Evolutionary conservation across 2,329 filamentous ascomycete species (phyloP), one percentile per base, ranked within the genome.

Genomic region (Ambrosiella beaveri): DNA sequence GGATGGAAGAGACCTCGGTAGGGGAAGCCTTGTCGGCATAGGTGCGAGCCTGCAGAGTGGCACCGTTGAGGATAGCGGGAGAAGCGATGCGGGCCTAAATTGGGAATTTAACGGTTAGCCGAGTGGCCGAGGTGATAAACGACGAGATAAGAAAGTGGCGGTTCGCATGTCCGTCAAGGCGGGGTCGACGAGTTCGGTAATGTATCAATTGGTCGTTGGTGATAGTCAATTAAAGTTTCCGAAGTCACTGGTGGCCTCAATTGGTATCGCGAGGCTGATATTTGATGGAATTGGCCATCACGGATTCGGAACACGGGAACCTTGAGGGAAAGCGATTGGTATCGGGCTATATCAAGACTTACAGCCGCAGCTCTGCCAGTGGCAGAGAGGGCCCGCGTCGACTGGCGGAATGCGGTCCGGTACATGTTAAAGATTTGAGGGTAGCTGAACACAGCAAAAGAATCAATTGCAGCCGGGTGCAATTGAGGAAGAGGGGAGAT

Each of bases 1-100:
- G 87, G 75, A 98, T 97, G 68, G 91, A 96, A 67, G 93, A 97
- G 69, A 97, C 91, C 81, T 98, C 93, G 69, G 91, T 98, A 68
- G 93, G 93, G 62, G 89, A 75, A 69, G 93, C 89, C 82, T 97
- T 97, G 67, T 88, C 86, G 72, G 88, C 91, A 77, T 95, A 97
- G 75, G 81, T 81, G 76, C 93, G 88, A 73, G 83, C 74, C 72
- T 86, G 82, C 72, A 85, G 78, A 66, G 81, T 75, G 67, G 77
- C 75, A 69, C 80, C 77, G 78, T 82, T 85, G 78, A 84, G 76
- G 73, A 80, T 79, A 72, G 81, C 84, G 72, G 89, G 87, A 77
- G 82, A 80, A 78, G 83, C 84, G 79, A 85, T 85, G 82, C 90
- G 90, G 75, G 82, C 80, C 91, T 96, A 74, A 68, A 73, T 53